Evolutionary conservation across 2,329 filamentous ascomycete species (phyloP).

Genomic region (Aureobasidium sp.): DNA sequence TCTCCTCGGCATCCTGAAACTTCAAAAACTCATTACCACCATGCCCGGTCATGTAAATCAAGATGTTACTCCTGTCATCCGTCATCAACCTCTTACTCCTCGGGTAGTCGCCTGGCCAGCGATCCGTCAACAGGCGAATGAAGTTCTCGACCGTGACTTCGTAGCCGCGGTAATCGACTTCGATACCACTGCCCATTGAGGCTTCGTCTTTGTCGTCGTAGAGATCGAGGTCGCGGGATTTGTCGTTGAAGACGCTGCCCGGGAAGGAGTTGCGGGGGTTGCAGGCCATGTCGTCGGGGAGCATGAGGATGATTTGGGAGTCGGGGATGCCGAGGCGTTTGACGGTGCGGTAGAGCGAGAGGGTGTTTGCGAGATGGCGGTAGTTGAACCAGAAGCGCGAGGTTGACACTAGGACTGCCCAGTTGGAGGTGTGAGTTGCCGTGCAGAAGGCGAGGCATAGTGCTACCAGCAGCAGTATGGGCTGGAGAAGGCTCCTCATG

Average conservation of each 20-base stretch:
- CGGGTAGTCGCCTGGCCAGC: slow-evolving; percentile 89
- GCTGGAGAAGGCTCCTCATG: slow-evolving; percentile 3
- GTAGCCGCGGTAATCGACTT: slow-evolving; percentile 96
- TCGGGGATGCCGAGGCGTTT: slow-evolving; percentile 97
- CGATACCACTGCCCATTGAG: slow-evolving; percentile 51
- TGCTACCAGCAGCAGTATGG: slow-evolving; percentile 14
- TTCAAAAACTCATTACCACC: slow-evolving; percentile 97
- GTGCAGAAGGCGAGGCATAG: slow-evolving; percentile 34
- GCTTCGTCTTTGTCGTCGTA: slow-evolving; percentile 72
- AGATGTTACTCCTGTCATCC: slow-evolving; percentile 90
- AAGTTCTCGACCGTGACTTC: slow-evolving; percentile 99
- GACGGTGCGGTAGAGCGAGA: slow-evolving; percentile 95
- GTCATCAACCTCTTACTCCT: slow-evolving; percentile 89
- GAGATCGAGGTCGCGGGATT: slow-evolving; percentile 86
- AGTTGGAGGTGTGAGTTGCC: slow-evolving; percentile 91
- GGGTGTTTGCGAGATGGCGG: slow-evolving; percentile 92
- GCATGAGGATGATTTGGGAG: slow-evolving; percentile 98
- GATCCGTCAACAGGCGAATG: slow-evolving; percentile 87
- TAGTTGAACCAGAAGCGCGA: slow-evolving; percentile 99
- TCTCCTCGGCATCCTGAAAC: slow-evolving; percentile 97
- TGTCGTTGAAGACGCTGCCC: slow-evolving; percentile 96
- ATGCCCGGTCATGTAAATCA: slow-evolving; percentile 99
- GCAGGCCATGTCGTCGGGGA: slow-evolving; percentile 99
- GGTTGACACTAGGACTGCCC: slow-evolving; percentile 97
- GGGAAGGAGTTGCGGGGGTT: slow-evolving; percentile 98